Base-by-base conservation (phyloP, 257 asterid species). In the Solanum medicagineum region DNA sequence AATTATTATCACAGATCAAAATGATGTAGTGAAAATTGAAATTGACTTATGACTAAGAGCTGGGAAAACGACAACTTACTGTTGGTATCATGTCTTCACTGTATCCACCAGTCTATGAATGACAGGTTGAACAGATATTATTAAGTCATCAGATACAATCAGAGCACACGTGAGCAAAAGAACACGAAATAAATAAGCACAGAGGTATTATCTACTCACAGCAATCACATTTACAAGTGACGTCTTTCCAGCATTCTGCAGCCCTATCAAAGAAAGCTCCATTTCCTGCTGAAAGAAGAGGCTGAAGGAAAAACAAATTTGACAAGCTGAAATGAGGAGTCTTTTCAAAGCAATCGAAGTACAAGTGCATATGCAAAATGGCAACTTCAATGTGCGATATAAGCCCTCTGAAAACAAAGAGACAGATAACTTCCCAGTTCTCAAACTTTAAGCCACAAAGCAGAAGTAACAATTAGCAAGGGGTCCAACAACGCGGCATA, bases 41-140 rank as follows among this genome's bases (percentile, higher is more conserved):
- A 12, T 66, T 54, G 20, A 57, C 54, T 66, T n/a, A 79, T 14
- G 54, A 49, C 16, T 60, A 80, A 42, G 82, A 81, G 59, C 53
- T 81, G 54, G 10, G 6, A 81, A 85, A 74, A 65, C 63, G 84
- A 85, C 14, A 53, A 92, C 97, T 89, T 57, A 96, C 99, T 83
- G 99, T 96, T 13, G 98, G 99, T 86, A 96, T 96, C 99, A 96
- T 96, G 88, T 96, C 99, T 92, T 96, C 99, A 55, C 98, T 96
- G 85, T 96, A 96, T 87, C 99, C 99, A 81, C 99, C 99, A 44
- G 99, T 96, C 99, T 96, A 83, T 59, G 87, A 79, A 87, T 17
- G 77, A 81, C 49, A 83, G 82, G 10, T 22, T 16, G 62, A 49
- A 75, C 44, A 53, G 53, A 26, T 49, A 60, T 47, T n/a, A 87